These are phyloP conservation scores for Myxozyma neotropica DNA, from an alignment of 805 yeast species.

Conservation along the genomic window DNA sequence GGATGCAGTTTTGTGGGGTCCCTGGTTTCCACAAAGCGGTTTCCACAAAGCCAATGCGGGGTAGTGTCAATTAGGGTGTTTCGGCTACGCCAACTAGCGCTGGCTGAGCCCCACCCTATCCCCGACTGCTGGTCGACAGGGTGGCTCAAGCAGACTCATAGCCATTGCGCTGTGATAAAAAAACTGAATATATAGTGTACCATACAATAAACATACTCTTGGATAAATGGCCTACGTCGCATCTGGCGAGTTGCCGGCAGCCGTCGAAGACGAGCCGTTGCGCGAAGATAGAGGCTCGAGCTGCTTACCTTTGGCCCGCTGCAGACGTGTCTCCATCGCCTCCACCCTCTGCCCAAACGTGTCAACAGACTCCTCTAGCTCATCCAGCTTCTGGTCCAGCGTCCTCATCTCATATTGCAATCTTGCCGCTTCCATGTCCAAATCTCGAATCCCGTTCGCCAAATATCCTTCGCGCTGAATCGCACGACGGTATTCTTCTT, in stretches of 20 bases:
- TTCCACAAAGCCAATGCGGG: no score
- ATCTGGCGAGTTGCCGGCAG: no score
- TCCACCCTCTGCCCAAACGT: constrained; percentile 48
- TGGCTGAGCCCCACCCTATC: no score
- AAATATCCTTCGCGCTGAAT: constrained; percentile 35
- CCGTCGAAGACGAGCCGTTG: neutral
- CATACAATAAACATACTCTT: no score
- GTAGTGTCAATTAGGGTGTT: neutral
- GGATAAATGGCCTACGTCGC: no score
- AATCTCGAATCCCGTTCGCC: constrained; percentile 48
- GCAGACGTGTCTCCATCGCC: constrained; percentile 41
- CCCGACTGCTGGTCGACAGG: no score
- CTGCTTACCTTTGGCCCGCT: neutral
- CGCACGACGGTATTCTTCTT: constrained; percentile 30
- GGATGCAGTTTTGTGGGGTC: neutral
- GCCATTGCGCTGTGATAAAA: no score
- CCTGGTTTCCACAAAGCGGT: no score
- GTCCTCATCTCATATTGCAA: constrained; percentile 67
- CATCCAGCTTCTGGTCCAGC: constrained; percentile 61
- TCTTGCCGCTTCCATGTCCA: constrained; percentile 59
- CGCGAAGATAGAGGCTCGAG: no score
- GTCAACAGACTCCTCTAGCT: constrained; percentile 63
- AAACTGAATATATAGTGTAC: no score
- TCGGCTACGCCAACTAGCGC: neutral
- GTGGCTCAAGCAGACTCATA: no score